A percentile compares a stretch with the other conserved stretches of the same genome.
Evolutionary conservation across 176 grass and related monocot species (phyloP).

Genomic region (Hsuehochloa calcarea): DNA sequence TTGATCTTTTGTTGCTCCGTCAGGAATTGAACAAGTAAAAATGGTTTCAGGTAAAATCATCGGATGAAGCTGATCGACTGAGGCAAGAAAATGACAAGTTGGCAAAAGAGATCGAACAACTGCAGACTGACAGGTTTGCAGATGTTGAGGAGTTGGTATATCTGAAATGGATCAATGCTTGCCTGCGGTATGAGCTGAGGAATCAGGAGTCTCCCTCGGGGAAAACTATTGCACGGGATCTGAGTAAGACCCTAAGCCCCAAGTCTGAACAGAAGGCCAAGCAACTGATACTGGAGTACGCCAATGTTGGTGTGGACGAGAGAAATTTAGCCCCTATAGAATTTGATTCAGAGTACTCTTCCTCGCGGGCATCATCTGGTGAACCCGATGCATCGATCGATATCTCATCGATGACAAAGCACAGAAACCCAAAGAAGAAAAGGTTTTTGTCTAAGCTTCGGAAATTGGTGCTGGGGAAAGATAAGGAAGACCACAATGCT

Average conservation of each 20-base stretch:
- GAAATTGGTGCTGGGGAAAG: constrained; percentile 73
- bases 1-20: constrained; percentile 26
- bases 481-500: constrained; percentile 19
- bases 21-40: constrained; percentile 29
- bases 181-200: constrained; percentile 85
- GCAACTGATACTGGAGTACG: constrained; percentile 90
- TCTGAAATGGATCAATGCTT: constrained; percentile 98
- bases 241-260: constrained; percentile 79
- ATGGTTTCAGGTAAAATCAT: constrained; percentile 63
- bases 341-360: constrained; percentile 72
- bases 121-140: constrained; percentile 61
- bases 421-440: constrained; percentile 42
- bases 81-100: constrained; percentile 76
- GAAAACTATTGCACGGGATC: constrained; percentile 67
- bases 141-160: constrained; percentile 97
- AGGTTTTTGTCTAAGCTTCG: constrained; percentile 80
- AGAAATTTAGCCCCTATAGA: constrained; percentile 46
- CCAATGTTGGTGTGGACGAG: constrained; percentile 52
- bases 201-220: constrained; percentile 51
- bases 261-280: constrained; percentile 85
- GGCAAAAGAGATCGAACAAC: constrained; percentile 68
- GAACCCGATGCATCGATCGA: constrained; percentile 44
- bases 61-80: constrained; percentile 51
- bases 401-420: constrained; percentile 40
- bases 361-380: constrained; percentile 54